Conservation (phyloP, 139 green algal genomes). For the Monoraphidium neglectum region DNA sequence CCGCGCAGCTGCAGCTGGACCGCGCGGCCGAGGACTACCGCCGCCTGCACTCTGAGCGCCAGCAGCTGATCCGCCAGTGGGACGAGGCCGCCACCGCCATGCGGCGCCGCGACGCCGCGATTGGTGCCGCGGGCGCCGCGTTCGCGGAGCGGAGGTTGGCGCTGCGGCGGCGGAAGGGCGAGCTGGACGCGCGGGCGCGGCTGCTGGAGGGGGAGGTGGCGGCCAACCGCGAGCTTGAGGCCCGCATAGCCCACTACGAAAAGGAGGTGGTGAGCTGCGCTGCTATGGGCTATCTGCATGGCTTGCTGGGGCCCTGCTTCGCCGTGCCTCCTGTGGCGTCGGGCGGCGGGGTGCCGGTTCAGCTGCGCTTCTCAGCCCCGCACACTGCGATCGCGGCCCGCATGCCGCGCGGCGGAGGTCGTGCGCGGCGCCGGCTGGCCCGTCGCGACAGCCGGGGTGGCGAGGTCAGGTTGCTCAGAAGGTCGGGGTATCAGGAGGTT, state of each 20-base stretch:
- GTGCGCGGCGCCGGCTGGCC: too few species aligned
- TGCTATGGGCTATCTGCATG: not conserved
- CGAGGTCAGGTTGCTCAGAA: too few species aligned
- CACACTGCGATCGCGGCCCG: too few species aligned
- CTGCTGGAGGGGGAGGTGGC: constrained; percentile 72
- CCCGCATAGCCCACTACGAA: constrained; percentile 65
- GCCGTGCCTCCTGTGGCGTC: too few species aligned
- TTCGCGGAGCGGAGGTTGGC: constrained; percentile 59
- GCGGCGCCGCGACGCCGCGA: constrained; percentile 65
- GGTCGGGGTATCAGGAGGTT: too few species aligned
- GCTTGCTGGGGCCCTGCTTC: too few species aligned
- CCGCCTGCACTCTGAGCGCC: constrained; percentile 78
- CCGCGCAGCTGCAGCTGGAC: constrained; percentile 86
- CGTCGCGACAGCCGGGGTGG: too few species aligned
- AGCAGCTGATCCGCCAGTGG: constrained; percentile 87
- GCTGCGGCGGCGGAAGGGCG: constrained; percentile 52
- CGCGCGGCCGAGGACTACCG: constrained; percentile 89
- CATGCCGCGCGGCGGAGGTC: too few species aligned
- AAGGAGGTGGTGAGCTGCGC: constrained; percentile 52
- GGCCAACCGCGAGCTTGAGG: constrained; percentile 79
- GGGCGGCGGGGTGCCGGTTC: too few species aligned
- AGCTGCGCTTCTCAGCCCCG: too few species aligned
- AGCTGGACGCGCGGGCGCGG: constrained; percentile 65
- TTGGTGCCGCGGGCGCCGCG: constrained; percentile 46
- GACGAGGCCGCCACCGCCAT: constrained; percentile 81